phyloP scores from a whole-genome alignment of 805 yeast species.

The Isabelozyma gotoi region DNA sequence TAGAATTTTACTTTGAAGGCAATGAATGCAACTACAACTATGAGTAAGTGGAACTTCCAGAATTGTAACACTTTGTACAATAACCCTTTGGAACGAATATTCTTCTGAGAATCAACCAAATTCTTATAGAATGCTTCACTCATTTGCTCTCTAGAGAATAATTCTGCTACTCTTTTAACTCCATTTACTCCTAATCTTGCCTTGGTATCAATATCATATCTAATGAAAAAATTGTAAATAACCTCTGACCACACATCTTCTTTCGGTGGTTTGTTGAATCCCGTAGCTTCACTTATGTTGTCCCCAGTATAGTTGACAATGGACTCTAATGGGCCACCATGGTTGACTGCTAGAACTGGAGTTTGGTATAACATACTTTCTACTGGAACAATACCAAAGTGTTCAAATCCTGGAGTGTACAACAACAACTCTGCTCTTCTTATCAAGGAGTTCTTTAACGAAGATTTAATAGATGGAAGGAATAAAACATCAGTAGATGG shows the following conservation, averaged over 20 bases:
- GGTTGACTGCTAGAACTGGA: slow-evolving; percentile 81
- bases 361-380: slow-evolving; percentile 87
- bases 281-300: slow-evolving; percentile 50
- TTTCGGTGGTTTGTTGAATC: slow-evolving; percentile 55
- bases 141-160: slow-evolving; percentile 49
- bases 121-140: slow-evolving; percentile 26
- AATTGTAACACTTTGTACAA: slow-evolving; percentile 6
- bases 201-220: slow-evolving; percentile 18
- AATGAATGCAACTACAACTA: slow-evolving; percentile 5
- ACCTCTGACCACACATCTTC: slow-evolving; percentile 55
- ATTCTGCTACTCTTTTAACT: slow-evolving; percentile 29
- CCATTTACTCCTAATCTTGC: slow-evolving; percentile 35
- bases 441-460: slow-evolving; percentile 62
- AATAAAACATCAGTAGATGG: slow-evolving; percentile 57
- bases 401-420: slow-evolving; percentile 91
- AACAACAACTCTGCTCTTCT: slow-evolving; percentile 57
- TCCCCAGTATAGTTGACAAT: slow-evolving; percentile 36
- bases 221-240: slow-evolving; percentile 37
- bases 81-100: slow-evolving; percentile 10
- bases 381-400: slow-evolving; percentile 96
- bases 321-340: slow-evolving; percentile 94
- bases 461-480: slow-evolving; percentile 74
- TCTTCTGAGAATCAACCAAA: slow-evolving; percentile 6
- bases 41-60: slow-evolving; percentile 11
- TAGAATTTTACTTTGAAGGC: slow-evolving; percentile 4